Base-by-base conservation (phyloP, 306 rosid genomes). In the Castanopsis chinensis region DNA sequence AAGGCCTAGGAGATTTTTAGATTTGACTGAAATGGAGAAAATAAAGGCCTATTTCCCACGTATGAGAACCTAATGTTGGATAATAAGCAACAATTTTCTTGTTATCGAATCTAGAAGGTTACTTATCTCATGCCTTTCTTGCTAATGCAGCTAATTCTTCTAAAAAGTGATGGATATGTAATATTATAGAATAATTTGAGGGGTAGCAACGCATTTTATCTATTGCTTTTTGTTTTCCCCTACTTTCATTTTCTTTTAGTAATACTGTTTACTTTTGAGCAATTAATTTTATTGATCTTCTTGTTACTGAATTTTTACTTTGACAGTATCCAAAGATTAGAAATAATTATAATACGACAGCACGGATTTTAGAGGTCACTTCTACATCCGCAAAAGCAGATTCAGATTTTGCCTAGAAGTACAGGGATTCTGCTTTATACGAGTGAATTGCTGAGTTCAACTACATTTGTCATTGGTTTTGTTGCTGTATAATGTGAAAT, bases 301-400 rank as follows among this genome's bases (percentile, higher is more conserved):
- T 37, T 37, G 68, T 77, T 74, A 69, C 70, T 82, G 74, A 76
- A 21, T 35, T 25, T 65, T 76, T 83, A 15, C 75, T 67, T 12
- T 67, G 15, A 49, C 55, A 84, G 86, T 56, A 86, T 89, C 87
- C 88, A 4, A 79, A 87, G 80, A 90, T 92, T 12, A 90, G 64
- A 83, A 88, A 90, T 76, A 89, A 89, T 65, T 83, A 90, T 27
- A 92, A 92, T 77, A 93, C 94, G 3, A 88, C 94, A 41, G 79
- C 94, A 41, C 90, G 94, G 94, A 90, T 90, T 93, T 71, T 90
- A 56, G 94, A 92, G 70, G 88, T 89, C 18, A 90, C 89, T 77
- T 87, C 92, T 37, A 75, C n/a, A 35, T 82, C 86, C 18, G 85
- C 85, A 61, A 93, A 92, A 90, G 74, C 79, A 35, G 91, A 82